A percentile compares a stretch with the other conserved stretches of the same genome.
Conservation (phyloP, 306 rosid genomes). For the Quercus gilva region DNA sequence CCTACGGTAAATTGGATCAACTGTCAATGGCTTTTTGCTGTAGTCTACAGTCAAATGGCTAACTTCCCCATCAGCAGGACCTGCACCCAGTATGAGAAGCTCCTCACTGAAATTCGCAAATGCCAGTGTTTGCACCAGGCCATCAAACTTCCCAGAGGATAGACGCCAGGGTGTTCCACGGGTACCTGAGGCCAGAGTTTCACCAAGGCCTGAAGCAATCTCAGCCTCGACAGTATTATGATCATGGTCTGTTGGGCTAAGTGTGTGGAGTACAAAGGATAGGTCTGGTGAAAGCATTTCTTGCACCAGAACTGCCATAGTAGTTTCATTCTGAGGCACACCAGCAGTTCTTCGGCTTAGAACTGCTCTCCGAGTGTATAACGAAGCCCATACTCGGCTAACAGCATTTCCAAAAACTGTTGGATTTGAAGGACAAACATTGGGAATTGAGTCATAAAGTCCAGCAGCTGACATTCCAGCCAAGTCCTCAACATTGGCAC, state of each 20-base stretch:
- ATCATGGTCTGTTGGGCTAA: slow-evolving; percentile 71
- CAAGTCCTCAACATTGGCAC: slow-evolving; percentile 96
- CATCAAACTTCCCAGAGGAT: slow-evolving; percentile 79
- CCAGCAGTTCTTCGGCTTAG: slow-evolving; percentile 82
- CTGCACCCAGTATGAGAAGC: slow-evolving; percentile 62
- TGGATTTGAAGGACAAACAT: slow-evolving; percentile 79
- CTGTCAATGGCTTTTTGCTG: slow-evolving; percentile 76
- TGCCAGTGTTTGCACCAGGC: slow-evolving; percentile 64
- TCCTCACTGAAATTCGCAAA: slow-evolving; percentile 97
- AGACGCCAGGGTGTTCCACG: slow-evolving; percentile 95
- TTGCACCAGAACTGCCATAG: slow-evolving; percentile 91
- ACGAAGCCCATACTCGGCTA: slow-evolving; percentile 85
- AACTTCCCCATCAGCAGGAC: slow-evolving; percentile 89
- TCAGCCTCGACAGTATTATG: slow-evolving; percentile 79
- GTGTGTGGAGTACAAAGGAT: slow-evolving; percentile 86
- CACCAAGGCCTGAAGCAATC: slow-evolving; percentile 94
- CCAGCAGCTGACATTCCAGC: slow-evolving; percentile 99
- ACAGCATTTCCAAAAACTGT: slow-evolving; percentile 61
- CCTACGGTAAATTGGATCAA: slow-evolving; percentile 66
- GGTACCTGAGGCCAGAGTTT: slow-evolving; percentile 95
- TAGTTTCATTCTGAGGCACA: slow-evolving; percentile 78
- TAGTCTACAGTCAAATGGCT: slow-evolving; percentile 80
- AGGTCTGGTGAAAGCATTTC: slow-evolving; percentile 96
- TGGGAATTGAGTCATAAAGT: slow-evolving; percentile 92
- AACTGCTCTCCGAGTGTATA: slow-evolving; percentile 87